These are phyloP conservation scores for Quercus variabilis DNA, from an alignment of 306 rosid species.

Conservation along the genomic window DNA sequence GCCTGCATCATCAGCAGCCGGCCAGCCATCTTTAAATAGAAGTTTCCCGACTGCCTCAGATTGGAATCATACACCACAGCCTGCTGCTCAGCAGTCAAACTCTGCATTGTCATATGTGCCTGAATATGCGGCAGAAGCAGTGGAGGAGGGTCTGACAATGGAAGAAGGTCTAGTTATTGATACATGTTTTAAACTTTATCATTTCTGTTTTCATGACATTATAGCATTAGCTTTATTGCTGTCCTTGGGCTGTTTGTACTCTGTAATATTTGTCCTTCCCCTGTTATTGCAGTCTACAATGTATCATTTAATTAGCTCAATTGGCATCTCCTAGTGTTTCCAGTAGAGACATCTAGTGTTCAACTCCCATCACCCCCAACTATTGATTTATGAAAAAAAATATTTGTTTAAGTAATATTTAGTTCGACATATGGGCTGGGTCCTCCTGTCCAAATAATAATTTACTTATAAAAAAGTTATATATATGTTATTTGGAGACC, in stretches of 20 bases:
- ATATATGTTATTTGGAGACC: background rate
- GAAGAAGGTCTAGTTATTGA: constrained; percentile 70
- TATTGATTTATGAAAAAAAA: background rate
- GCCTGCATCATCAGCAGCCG: constrained; percentile 35
- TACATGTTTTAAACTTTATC: background rate
- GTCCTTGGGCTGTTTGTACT: background rate
- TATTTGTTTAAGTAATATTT: background rate
- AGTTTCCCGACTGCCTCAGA: constrained; percentile 54
- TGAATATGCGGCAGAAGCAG: constrained; percentile 49
- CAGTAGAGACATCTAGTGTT: no score
- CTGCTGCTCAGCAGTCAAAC: constrained; percentile 57
- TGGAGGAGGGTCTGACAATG: constrained; percentile 59
- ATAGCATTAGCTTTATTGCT: background rate
- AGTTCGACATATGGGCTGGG: no score
- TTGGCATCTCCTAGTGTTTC: no score
- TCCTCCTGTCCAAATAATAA: no score
- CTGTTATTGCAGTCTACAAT: background rate
- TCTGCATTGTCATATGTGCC: constrained; percentile 37
- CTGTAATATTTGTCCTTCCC: background rate
- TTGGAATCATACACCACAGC: constrained; percentile 60
- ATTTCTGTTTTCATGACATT: background rate
- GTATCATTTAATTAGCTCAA: background rate
- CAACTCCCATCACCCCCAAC: no score
- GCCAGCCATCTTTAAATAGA: constrained; percentile 44
- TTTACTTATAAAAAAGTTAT: no score